Conservation (phyloP, 164 flowering plant species). For the Umbellularia californica region DNA sequence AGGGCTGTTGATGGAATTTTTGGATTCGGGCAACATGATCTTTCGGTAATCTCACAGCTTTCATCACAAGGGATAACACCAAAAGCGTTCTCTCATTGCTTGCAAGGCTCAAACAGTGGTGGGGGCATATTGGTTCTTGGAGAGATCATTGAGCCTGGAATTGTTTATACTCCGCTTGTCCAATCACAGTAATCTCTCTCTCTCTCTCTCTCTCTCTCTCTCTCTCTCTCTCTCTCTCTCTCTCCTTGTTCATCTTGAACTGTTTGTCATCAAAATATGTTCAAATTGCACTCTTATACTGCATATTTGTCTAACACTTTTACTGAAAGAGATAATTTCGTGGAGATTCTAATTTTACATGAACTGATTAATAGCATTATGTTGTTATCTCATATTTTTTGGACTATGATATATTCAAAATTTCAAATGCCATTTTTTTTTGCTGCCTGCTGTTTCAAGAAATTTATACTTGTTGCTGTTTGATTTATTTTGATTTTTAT, state of each 20-base stretch:
- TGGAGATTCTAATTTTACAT: neutral
- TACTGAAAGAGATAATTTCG: neutral
- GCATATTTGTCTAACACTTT: neutral
- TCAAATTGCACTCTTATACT: neutral
- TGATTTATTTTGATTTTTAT: neutral
- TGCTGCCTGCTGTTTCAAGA: neutral
- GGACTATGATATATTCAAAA: neutral
- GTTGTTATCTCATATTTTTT: neutral
- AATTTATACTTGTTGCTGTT: neutral
- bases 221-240: too few species aligned
- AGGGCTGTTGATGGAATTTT: constrained; percentile 97
- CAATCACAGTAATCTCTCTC: constrained; percentile 60
- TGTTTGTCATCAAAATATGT: neutral
- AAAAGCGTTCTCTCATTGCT: constrained; percentile 84
- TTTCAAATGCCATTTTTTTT: neutral
- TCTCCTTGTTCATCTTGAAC: neutral
- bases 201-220: neutral
- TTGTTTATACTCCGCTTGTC: constrained; percentile 86
- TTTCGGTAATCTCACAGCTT: constrained; percentile 85
- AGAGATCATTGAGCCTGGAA: constrained; percentile 73
- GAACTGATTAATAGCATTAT: neutral
- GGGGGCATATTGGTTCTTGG: constrained; percentile 98
- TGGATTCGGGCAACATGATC: constrained; percentile 81
- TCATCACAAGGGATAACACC: constrained; percentile 75
- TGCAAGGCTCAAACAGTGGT: constrained; percentile 62